Conservation (phyloP, 108 stramenopile genomes). For the Bacterosira constricta region DNA sequence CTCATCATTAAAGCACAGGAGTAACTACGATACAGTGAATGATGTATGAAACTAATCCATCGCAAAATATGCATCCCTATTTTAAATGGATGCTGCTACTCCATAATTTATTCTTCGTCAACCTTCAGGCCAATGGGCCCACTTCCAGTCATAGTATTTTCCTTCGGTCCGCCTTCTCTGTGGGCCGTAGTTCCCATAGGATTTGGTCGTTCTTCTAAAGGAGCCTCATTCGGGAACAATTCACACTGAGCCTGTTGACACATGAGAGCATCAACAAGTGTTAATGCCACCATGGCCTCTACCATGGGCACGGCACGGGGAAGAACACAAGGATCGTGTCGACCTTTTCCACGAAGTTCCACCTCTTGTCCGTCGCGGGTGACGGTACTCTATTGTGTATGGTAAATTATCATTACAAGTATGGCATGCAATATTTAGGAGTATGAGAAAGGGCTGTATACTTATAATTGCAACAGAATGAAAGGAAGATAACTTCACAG, state of each 20-base stretch:
- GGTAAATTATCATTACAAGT: too few relatives aligned
- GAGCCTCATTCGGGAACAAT: slow-evolving; percentile 72
- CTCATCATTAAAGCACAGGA: too few relatives aligned
- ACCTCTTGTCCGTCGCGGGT: slow-evolving; percentile 94
- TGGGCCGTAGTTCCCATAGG: slow-evolving; percentile 87
- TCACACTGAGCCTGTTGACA: slow-evolving; percentile 92
- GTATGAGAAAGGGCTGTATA: too few relatives aligned
- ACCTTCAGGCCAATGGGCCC: slow-evolving; percentile 70
- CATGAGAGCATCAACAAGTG: slow-evolving; percentile 94
- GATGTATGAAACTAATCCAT: too few relatives aligned
- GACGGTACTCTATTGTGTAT: slow-evolving; percentile 77
- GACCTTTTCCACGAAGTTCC: slow-evolving; percentile 94
- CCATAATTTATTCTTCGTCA: slow-evolving; percentile 88
- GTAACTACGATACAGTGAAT: too few relatives aligned
- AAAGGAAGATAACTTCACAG: too few relatives aligned
- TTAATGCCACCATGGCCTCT: slow-evolving; percentile 98
- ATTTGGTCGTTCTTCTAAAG: slow-evolving; percentile 69
- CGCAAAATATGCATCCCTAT: too few relatives aligned
- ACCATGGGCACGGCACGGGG: slow-evolving; percentile 97
- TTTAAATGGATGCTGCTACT: too few relatives aligned
- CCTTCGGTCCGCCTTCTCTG: slow-evolving; percentile 58
- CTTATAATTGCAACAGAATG: too few relatives aligned
- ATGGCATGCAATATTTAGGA: too few relatives aligned
- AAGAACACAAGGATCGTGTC: slow-evolving; percentile 99
- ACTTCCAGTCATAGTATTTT: slow-evolving; percentile 17